Base-by-base conservation (phyloP, 192 early-diverging fungal species). In the Coemansia sp. region DNA sequence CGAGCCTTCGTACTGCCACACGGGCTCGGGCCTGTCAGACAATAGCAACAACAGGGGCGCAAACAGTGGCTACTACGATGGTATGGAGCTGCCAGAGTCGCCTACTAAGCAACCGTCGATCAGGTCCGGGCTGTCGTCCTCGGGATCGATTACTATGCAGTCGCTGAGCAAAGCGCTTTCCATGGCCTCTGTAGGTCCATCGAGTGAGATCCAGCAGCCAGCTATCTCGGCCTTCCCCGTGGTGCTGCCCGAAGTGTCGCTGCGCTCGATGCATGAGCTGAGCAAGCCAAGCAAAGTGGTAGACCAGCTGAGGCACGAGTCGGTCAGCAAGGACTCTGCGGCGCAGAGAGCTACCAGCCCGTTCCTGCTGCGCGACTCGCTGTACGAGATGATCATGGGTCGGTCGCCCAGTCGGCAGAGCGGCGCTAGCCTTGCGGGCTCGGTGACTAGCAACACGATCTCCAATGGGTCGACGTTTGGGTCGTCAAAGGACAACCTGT, bases 341-440 rank as follows among this genome's bases (percentile, higher is more conserved):
- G 53, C 41, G 47, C 17, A 64, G 17, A 46, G 51, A 6, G 54
- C 78, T 9, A 29, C 65, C 6, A 81, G 79, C 29, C 79, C 79
- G 11, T 81, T 81, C 46, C 61, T 74, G 31, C 40, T 75, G 27
- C 79, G 79, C 27, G 79, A 81, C 59, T 81, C 79, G 62, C 51
- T 81, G 11, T 81, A 81, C 41, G 79, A 81, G 63, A 75, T 81
- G 79, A 81, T 81, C 61, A 81, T 81, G 79, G 73, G 73, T 29
- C 69, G 69, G 20, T 70, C 79, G n/a, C 58, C 65, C 9, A 75
- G 79, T 46, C 37, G 72, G 49, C 57, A 66, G 3, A 80, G 72
- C 62, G 39, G 68, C 42, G 51, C 69, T 0, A 81, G 79, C 46
- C 46, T 65, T 9, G 53, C 25, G 49, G 49, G 58, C 14, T 81